Base-by-base conservation (phyloP, 2,329 filamentous ascomycete genomes). In the Xylariaceae sp. region DNA sequence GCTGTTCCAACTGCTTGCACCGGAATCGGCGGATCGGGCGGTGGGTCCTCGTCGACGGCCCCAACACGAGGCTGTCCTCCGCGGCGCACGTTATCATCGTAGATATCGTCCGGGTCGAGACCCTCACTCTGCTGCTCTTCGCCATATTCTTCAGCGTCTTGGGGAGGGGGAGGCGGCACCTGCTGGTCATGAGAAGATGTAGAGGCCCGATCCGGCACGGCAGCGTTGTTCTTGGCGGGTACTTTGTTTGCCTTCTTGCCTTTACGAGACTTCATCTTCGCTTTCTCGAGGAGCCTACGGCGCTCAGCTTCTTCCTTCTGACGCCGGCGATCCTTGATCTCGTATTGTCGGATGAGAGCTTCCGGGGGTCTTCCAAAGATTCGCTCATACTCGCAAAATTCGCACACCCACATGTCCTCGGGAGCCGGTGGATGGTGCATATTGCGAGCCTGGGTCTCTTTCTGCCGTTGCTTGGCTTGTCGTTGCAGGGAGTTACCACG, bases 381-480 rank as follows among this genome's bases (percentile, higher is more conserved):
- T 39, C 81, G 81, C 65, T 97, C 91, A 60, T 96, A 98, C 64
- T 98, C 93, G 70, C 93, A 98, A 62, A 97, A 97, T 58, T 96
- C 88, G 66, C 93, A 98, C 35, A 97, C 89, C 87, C 90, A 97
- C 38, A 89, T 78, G 47, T 95, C 87, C 50, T 88, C 85, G 2
- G 54, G 53, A 24, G 69, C 67, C 2, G 86, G 85, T 2, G 87
- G 85, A 55, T 87, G 83, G 54, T 86, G 81, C 47, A 79, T 80
- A 62, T 93, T 94, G 42, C 79, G 76, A 50, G 86, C 84, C 54
- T 87, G 79, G 46, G 93, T 87, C 56, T 87, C 77, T 35, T 87
- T 78, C 44, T 85, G 84, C 6, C 93, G 85, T 50, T 89, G 81
- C 18, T 81, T 81, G 19, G 89, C 90, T 43, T 89, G 88, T 47